These are phyloP conservation scores for Bauhinia variegata DNA, from an alignment of 306 rosid genomes.

Conservation along the genomic window DNA sequence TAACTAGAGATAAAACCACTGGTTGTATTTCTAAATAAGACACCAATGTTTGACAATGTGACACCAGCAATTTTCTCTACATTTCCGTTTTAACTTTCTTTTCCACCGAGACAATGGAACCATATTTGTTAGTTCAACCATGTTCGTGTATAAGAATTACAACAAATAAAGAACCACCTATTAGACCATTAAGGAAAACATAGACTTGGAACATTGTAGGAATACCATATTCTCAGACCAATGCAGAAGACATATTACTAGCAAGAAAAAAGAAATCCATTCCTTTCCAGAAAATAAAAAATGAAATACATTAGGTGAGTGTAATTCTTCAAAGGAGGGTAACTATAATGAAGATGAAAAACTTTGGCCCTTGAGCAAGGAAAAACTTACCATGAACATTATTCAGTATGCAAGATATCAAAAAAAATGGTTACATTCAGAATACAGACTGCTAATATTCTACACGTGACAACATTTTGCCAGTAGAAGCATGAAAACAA, in stretches of 20 bases:
- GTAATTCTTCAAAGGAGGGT: background rate
- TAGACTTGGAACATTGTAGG: background rate
- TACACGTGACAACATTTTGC: slow-evolving; percentile 8
- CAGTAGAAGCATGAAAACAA: slow-evolving; percentile 6
- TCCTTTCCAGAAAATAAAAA: background rate
- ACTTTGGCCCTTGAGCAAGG: slow-evolving; percentile 4
- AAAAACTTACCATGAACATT: background rate
- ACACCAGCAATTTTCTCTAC: too few relatives aligned
- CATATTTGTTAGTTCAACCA: too few relatives aligned
- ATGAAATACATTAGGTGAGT: background rate
- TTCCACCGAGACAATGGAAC: too few relatives aligned
- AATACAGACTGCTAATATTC: background rate
- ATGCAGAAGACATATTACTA: background rate
- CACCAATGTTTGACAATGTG: too few relatives aligned
- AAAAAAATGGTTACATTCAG: background rate
- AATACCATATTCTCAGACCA: background rate
- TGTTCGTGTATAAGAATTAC: background rate
- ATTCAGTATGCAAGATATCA: background rate
- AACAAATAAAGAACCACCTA: background rate
- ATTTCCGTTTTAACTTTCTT: too few relatives aligned
- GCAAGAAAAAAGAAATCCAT: background rate
- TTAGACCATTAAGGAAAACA: background rate
- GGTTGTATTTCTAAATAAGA: slow-evolving; percentile 2
- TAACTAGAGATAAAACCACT: background rate
- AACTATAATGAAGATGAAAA: background rate